Conservation (phyloP, 768 basidiomycete species). For the Vishniacozyma victoriae region DNA sequence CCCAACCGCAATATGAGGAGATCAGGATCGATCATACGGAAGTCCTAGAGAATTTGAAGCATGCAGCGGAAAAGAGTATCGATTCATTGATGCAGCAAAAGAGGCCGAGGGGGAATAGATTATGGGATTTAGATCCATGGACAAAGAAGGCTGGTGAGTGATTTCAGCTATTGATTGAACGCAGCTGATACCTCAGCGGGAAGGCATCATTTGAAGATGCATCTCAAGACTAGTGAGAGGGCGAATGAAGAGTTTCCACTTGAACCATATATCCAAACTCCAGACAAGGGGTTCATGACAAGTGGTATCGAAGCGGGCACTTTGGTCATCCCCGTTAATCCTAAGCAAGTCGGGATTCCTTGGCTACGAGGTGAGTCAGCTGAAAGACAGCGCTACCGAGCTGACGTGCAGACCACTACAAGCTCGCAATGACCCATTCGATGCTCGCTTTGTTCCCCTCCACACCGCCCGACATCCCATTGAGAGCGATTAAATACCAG, state of each 20-base stretch:
- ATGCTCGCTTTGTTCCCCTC: slow-evolving; percentile 27
- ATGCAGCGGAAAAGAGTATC: slow-evolving; percentile 20
- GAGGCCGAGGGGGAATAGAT: slow-evolving; percentile 17
- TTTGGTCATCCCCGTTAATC: slow-evolving; percentile 33
- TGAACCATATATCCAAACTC: slow-evolving; percentile 30
- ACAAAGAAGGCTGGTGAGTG: slow-evolving; percentile 7
- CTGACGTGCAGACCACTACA: slow-evolving; percentile 48
- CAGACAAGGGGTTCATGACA: slow-evolving; percentile 18
- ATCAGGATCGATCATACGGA: slow-evolving; percentile 8
- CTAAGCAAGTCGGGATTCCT: slow-evolving; percentile 21
- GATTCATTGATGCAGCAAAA: slow-evolving; percentile 22
- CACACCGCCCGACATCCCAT: slow-evolving; percentile 33
- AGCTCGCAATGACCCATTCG: slow-evolving; percentile 46
- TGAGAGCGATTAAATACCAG: slow-evolving; percentile 67
- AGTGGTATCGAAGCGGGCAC: slow-evolving; percentile 25
- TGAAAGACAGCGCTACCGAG: neutral
- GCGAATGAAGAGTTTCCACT: slow-evolving; percentile 28
- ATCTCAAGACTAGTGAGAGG: slow-evolving; percentile 13
- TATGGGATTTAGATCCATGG: slow-evolving; percentile 29
- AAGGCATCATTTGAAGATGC: slow-evolving; percentile 19
- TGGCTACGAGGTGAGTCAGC: slow-evolving; percentile 19
- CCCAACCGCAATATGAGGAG: slow-evolving; percentile 19
- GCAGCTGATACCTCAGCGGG: neutral
- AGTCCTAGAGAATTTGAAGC: slow-evolving; percentile 14
- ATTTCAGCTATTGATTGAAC: too few species aligned